Evolutionary conservation across 371 early-diverging fungal species (phyloP), one percentile per base, ranked within the genome.

Genomic region (Funneliformis caledonium): DNA sequence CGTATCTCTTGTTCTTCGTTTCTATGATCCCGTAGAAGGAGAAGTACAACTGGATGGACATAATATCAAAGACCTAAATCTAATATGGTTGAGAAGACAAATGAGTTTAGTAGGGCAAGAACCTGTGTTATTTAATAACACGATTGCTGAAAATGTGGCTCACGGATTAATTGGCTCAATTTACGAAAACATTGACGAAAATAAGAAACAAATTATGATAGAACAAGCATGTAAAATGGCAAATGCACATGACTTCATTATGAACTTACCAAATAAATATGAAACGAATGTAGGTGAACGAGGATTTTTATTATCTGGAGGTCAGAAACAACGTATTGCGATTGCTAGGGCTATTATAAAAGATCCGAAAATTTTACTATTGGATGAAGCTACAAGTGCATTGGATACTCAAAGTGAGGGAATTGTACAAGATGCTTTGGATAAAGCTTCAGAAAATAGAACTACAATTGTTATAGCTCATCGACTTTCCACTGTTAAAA

Each of bases 391-490:
- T 81, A 94, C 94, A 2, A 91, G 93, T 82, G 92, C 93, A 48
- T 75, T 95, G 64, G 94, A 94, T 83, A 91, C 93, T 0, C 88
- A 91, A 80, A 92, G 94, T 6, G 97, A 98, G 83, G 87, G 92
- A 42, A 84, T 93, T n/a, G 94, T 96, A 1, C 96, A 95, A 83
- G 84, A 85, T 56, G 95, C 95, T 19, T 85, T 96, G 43, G 97
- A 97, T 77, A 87, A 85, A 31, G 97, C 97, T 5, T 74, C 94
- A 33, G 82, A 85, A 48, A 89, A 92, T 65, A 89, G 97, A 52
- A 97, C 97, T 2, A 97, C 97, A 1, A 91, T 99, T 70, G 93
- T 97, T 6, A 94, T 98, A 83, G 98, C 98, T 2, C 98, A 98
- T 83, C 91, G 95, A 65, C 87, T 96, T 2, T 93, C 94, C 67